Conservation (phyloP, 2,329 filamentous ascomycete genomes). For the Penicillium sp. region DNA sequence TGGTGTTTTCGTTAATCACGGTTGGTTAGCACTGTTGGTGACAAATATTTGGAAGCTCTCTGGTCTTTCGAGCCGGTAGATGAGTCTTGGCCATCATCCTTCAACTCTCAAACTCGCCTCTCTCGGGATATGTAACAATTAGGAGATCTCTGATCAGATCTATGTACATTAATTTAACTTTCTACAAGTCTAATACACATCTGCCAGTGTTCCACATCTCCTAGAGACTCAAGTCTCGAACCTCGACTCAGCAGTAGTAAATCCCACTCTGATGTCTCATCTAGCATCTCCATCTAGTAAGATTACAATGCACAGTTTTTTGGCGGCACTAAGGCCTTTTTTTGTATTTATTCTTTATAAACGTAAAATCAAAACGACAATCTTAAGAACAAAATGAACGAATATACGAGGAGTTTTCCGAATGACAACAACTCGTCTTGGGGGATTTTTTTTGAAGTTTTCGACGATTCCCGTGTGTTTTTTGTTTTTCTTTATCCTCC, state of each 20-base stretch:
- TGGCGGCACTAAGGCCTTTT: conserved; percentile 7
- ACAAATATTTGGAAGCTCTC: background rate
- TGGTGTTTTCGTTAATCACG: background rate
- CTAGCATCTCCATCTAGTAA: background rate
- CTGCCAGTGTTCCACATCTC: background rate
- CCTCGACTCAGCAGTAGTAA: background rate
- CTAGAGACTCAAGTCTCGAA: background rate
- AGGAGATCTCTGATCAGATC: background rate
- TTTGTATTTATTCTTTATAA: background rate
- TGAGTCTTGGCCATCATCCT: background rate
- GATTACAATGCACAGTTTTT: background rate
- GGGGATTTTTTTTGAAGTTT: background rate
- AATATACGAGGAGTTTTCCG: too few species aligned
- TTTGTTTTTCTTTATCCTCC: background rate
- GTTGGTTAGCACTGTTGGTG: background rate
- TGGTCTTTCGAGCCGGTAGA: background rate
- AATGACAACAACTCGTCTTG: too few species aligned
- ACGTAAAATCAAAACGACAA: background rate
- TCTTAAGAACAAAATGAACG: background rate
- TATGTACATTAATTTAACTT: conserved; percentile 2
- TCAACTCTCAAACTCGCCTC: background rate
- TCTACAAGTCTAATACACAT: background rate
- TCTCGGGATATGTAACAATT: background rate
- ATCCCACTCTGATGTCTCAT: background rate
- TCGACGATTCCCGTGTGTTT: background rate